Evolutionary conservation across 805 yeast species (phyloP), one percentile per base, ranked within the genome.

Genomic region (Lipomyces yamadae): DNA sequence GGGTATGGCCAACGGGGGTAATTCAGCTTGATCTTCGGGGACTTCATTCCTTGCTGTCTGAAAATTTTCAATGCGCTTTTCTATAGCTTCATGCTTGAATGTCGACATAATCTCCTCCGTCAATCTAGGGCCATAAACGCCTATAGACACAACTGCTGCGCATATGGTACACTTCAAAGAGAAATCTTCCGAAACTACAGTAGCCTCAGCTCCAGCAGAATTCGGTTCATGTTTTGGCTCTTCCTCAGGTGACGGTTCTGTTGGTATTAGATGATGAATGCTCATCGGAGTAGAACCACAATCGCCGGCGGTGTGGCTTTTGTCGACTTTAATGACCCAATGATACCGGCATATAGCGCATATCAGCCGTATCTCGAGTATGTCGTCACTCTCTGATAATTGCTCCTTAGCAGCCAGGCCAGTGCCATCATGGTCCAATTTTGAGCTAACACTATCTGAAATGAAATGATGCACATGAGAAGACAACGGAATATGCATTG

Each of bases 1-100:
- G 0, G 96, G 93, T 0, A 76, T 68, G 10, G 69, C 56, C 7
- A 66, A 60, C 29, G 48, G 10, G 76, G 78, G 0, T 76, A 69
- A 0, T 79, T 74, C 32, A 76, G 78, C 60, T 74, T 8, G 33
- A 18, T 29, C 33, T 15, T 15, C 33, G 15, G 32, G 10, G 3
- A 29, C 48, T 56, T 75, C 73, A 60, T 71, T 71, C n/a, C 65
- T 35, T 53, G 62, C 39, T 56, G 65, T 66, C 53, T 67, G 68
- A 60, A 75, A 75, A 0, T 80, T 81, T 3, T 79, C 77, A 69
- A 84, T 86, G 71, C 96, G 80, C 5, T 77, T 74, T 58, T 79
- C 80, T 56, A 92, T 88, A 15, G 80, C 80, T 1, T 80, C 83
- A 2, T 78, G 77, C 39, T 84, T 84, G 68, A 84, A 83, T 13